Percentiles rank a stretch among this genome's conserved stretches.
Evolutionary conservation across 192 early-diverging fungal species (phyloP).

Genomic region (Coemansia javaensis): DNA sequence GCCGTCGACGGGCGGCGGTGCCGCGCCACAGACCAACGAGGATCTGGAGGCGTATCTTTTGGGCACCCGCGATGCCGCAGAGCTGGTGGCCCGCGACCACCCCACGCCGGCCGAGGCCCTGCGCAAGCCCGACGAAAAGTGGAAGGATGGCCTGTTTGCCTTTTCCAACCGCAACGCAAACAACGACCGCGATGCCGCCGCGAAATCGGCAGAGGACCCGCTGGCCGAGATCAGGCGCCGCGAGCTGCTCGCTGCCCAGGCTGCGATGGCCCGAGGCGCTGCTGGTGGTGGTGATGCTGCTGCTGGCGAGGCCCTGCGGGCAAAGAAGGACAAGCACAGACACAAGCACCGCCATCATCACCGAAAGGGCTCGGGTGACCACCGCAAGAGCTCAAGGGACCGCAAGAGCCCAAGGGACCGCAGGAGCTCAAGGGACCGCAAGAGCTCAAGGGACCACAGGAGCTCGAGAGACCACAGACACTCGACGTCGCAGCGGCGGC

Average conservation of each 20-base stretch:
- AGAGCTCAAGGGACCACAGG: background rate
- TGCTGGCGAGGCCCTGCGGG: background rate
- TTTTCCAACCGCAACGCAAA: conserved; percentile 69
- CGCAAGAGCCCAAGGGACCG: background rate
- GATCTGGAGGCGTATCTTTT: conserved; percentile 88
- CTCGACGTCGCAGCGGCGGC: background rate
- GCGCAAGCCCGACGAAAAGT: conserved; percentile 12
- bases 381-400: background rate
- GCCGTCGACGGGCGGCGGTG: conserved; percentile 36
- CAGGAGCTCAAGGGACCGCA: background rate
- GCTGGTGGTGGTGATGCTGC: no score
- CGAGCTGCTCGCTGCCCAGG: conserved; percentile 71
- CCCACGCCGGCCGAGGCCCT: background rate
- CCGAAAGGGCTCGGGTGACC: background rate
- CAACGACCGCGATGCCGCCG: conserved; percentile 67
- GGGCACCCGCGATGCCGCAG: conserved; percentile 79
- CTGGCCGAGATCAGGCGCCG: conserved; percentile 80
- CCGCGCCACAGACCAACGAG: conserved; percentile 55
- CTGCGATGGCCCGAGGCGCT: conserved; percentile 20
- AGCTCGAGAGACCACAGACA: background rate
- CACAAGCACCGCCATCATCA: conserved; percentile 4
- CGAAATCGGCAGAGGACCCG: conserved; percentile 91
- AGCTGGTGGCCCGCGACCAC: conserved; percentile 52
- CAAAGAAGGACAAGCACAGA: background rate
- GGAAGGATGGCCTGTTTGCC: conserved; percentile 42